These are phyloP conservation scores for Pezicula radicicola DNA, from an alignment of 2,329 filamentous ascomycete species.

Conservation along the genomic window DNA sequence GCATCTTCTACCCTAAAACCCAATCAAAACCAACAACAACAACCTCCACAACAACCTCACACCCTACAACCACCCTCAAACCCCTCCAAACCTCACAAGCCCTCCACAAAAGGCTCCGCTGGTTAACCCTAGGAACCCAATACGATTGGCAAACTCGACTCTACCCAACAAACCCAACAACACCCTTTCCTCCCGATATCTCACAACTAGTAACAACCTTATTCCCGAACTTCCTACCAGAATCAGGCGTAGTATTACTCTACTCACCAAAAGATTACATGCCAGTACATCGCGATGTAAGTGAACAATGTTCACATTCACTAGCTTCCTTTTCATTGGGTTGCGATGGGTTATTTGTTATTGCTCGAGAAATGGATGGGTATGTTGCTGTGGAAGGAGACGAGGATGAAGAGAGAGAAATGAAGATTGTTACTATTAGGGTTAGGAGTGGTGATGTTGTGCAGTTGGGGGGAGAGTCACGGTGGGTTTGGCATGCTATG, in stretches of 20 bases:
- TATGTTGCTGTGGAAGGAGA: slow-evolving; percentile 8
- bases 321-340: slow-evolving; percentile 85
- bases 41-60: no score
- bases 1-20: slow-evolving; percentile 58
- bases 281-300: slow-evolving; percentile 90
- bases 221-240: slow-evolving; percentile 73
- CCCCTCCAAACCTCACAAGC: slow-evolving; percentile 68
- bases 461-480: slow-evolving; percentile 78
- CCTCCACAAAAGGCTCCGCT: slow-evolving; percentile 78
- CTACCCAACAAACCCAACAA: slow-evolving; percentile 66
- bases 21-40: slow-evolving; percentile 31
- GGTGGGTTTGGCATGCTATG: slow-evolving; percentile 94
- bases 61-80: slow-evolving; percentile 35
- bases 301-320: slow-evolving; percentile 74
- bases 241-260: slow-evolving; percentile 91
- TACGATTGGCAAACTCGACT: slow-evolving; percentile 90
- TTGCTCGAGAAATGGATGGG: slow-evolving; percentile 50
- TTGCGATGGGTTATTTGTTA: slow-evolving; percentile 86
- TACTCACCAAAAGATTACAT: slow-evolving; percentile 89
- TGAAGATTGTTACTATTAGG: slow-evolving; percentile 51
- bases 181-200: slow-evolving; percentile 73
- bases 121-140: slow-evolving; percentile 90
- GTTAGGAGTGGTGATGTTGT: slow-evolving; percentile 85
- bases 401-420: slow-evolving; percentile 22
- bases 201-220: slow-evolving; percentile 62